Percentiles rank a stretch among this genome's conserved stretches.
Evolutionary conservation across 179 eudicot genomes (phyloP).

Genomic region (Beta lomatogona): DNA sequence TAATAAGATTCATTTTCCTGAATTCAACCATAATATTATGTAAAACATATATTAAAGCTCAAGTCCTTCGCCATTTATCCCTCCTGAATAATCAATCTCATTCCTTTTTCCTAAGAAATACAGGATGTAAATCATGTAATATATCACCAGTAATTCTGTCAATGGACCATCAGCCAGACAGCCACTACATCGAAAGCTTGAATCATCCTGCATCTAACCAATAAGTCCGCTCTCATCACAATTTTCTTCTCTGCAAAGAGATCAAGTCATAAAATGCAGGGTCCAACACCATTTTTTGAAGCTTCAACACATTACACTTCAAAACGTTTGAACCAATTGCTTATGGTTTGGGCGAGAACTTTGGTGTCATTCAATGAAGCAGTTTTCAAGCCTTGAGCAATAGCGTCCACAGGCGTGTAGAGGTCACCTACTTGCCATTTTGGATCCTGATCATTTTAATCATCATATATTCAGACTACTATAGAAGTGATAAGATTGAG

Average conservation of each 20-base stretch:
- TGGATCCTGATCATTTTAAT: conserved; percentile 60
- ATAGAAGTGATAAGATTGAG: no score
- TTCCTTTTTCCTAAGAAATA: background rate
- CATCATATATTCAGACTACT: background rate
- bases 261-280: background rate
- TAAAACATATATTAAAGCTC: no score
- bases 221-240: background rate
- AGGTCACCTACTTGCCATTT: conserved; percentile 71
- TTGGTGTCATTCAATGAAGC: conserved; percentile 68
- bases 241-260: background rate
- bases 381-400: conserved; percentile 82
- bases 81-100: background rate
- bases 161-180: background rate
- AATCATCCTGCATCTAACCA: background rate
- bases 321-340: conserved; percentile 60
- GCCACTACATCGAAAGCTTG: background rate
- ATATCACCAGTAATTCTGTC: background rate
- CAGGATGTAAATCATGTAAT: background rate
- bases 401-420: conserved; percentile 91
- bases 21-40: no score
- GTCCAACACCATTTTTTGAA: background rate
- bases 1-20: no score
- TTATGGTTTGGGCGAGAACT: conserved; percentile 60
- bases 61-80: background rate
- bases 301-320: conserved; percentile 22